Evolutionary conservation across 177 flowering plant species (phyloP).

Genomic region (Telopea speciosissima): DNA sequence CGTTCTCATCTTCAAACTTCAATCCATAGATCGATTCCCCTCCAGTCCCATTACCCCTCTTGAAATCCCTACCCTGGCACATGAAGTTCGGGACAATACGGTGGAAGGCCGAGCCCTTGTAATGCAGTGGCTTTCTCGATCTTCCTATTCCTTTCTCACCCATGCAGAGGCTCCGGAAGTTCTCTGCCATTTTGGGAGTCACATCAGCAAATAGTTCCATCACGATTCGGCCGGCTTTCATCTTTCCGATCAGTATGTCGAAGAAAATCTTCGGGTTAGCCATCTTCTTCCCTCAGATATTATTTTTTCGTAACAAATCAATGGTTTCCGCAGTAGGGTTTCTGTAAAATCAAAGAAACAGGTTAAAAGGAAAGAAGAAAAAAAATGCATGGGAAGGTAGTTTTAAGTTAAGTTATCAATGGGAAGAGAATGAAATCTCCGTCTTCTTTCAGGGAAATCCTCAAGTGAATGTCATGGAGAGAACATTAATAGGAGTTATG

Average conservation of each 20-base stretch:
- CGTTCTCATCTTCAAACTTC: conserved; percentile 63
- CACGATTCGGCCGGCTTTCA: conserved; percentile 44
- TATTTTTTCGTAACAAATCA: not conserved
- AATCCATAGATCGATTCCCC: conserved; percentile 65
- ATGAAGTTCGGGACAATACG: conserved; percentile 61
- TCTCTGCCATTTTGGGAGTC: conserved; percentile 53
- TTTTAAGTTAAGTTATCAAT: not conserved
- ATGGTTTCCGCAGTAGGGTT: not conserved
- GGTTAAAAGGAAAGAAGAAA: not conserved
- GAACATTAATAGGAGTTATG: not conserved
- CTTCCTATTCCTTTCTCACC: conserved; percentile 67
- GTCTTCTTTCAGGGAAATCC: conserved; percentile 1
- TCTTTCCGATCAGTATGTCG: conserved; percentile 47
- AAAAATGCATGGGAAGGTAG: not conserved
- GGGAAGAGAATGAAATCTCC: not conserved
- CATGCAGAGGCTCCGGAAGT: conserved; percentile 67
- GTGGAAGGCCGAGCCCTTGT: conserved; percentile 63
- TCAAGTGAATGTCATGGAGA: not conserved
- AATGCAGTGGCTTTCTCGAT: conserved; percentile 56
- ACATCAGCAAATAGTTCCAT: conserved; percentile 52
- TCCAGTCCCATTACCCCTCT: conserved; percentile 60
- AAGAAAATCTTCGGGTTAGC: conserved; percentile 62
- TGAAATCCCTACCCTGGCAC: conserved; percentile 87
- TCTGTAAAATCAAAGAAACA: not conserved
- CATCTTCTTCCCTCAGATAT: conserved; percentile 20